A percentile compares a stretch with the other conserved stretches of the same genome.
These are phyloP conservation scores for Cyberlindnera veronae DNA, from an alignment of 805 yeast species.

Conservation along the genomic window DNA sequence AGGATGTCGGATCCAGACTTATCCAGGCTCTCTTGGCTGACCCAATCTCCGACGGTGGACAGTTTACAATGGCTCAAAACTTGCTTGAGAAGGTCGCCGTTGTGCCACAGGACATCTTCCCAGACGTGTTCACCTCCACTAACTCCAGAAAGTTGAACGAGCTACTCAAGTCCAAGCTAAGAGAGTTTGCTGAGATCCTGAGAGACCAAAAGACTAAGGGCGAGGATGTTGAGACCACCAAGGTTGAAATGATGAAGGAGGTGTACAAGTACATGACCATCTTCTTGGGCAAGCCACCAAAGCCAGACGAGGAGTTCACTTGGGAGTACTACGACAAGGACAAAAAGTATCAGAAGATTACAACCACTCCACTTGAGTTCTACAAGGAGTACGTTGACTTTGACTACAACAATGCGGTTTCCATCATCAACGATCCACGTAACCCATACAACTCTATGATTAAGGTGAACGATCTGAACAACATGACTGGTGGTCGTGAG, in stretches of 20 bases:
- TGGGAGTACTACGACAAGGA: constrained; percentile 81
- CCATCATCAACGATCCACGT: constrained; percentile 81
- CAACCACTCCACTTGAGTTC: constrained; percentile 64
- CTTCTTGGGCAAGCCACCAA: constrained; percentile 77
- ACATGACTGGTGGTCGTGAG: constrained; percentile 64
- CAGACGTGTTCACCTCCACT: constrained; percentile 61
- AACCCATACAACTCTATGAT: constrained; percentile 60
- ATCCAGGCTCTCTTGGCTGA: constrained; percentile 60
- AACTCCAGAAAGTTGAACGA: constrained; percentile 50
- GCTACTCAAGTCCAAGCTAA: constrained; percentile 61
- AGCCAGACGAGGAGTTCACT: constrained; percentile 57
- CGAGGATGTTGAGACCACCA: constrained; percentile 29
- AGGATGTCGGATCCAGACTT: constrained; percentile 65
- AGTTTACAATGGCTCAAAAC: constrained; percentile 79
- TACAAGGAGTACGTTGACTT: constrained; percentile 49
- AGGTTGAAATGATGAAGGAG: constrained; percentile 51
- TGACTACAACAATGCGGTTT: constrained; percentile 51
- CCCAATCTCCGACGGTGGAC: constrained; percentile 85
- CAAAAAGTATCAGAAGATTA: constrained; percentile 44
- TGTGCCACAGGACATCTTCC: constrained; percentile 70
- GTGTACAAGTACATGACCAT: constrained; percentile 63
- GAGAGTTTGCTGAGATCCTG: constrained; percentile 73
- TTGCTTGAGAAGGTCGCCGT: constrained; percentile 76
- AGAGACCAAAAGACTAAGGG: constrained; percentile 33
- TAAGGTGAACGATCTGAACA: constrained; percentile 72